These are phyloP conservation scores for Exutisphaerella laricina DNA, from an alignment of 2,329 filamentous ascomycete genomes.

Conservation along the genomic window DNA sequence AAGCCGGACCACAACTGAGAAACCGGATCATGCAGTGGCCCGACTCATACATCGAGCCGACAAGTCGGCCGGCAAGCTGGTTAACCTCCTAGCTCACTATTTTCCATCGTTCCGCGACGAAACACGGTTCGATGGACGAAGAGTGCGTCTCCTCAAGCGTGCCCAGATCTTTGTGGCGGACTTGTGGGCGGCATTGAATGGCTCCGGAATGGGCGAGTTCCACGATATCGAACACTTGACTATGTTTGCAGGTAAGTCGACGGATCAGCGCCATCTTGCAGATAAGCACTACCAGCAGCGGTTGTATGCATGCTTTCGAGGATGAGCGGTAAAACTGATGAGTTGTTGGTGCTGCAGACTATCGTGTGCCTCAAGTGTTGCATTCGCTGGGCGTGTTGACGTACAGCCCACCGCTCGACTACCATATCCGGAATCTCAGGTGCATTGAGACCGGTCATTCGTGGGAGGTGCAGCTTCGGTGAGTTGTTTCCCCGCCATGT, in stretches of 20 bases:
- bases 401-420: constrained; percentile 75
- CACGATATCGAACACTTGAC: constrained; percentile 90
- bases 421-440: constrained; percentile 60
- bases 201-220: constrained; percentile 72
- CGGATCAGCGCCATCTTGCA: background rate
- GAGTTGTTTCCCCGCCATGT: constrained; percentile 4
- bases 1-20: constrained; percentile 4
- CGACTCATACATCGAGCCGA: constrained; percentile 69
- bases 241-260: constrained; percentile 71
- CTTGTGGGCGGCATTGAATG: constrained; percentile 92
- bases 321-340: constrained; percentile 8
- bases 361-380: constrained; percentile 90
- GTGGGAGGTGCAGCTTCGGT: constrained; percentile 80
- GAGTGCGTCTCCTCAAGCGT: constrained; percentile 81
- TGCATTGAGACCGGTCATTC: constrained; percentile 63
- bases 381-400: constrained; percentile 73
- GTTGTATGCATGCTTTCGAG: background rate
- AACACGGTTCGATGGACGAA: constrained; percentile 64
- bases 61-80: constrained; percentile 73
- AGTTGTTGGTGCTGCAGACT: constrained; percentile 52
- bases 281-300: background rate
- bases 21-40: constrained; percentile 49
- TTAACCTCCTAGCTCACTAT: constrained; percentile 75
- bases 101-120: constrained; percentile 87
- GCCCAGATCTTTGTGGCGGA: constrained; percentile 96